Evolutionary conservation across 768 basidiomycete genomes (phyloP).

Genomic region (Cystobasidium tubakii): DNA sequence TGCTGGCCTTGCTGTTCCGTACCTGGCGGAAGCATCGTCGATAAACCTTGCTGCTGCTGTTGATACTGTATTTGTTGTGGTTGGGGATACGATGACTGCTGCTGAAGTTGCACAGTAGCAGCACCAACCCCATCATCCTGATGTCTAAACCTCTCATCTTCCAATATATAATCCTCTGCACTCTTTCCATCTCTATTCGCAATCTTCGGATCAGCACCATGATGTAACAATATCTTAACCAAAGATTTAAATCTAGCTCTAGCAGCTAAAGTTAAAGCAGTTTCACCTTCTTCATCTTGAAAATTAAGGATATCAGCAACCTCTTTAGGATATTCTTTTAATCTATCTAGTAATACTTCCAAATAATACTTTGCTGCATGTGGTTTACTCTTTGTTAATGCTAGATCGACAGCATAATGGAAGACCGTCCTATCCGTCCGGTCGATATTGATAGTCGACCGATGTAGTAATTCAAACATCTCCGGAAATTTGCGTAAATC

Average conservation of each 20-base stretch:
- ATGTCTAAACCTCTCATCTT: slow-evolving; percentile 80
- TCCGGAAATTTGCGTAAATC: slow-evolving; percentile 98
- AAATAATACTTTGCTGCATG: slow-evolving; percentile 98
- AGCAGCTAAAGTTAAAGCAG: slow-evolving; percentile 91
- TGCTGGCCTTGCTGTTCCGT: slow-evolving; percentile 15
- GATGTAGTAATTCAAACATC: slow-evolving; percentile 88
- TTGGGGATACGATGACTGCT: background rate
- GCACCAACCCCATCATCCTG: too few relatives aligned
- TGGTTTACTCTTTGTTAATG: slow-evolving; percentile 93
- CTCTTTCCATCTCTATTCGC: slow-evolving; percentile 90
- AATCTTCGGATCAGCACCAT: slow-evolving; percentile 92
- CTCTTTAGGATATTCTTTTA: slow-evolving; percentile 90
- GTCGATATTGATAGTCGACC: slow-evolving; percentile 98
- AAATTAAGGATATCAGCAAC: slow-evolving; percentile 97
- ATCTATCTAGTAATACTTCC: slow-evolving; percentile 82
- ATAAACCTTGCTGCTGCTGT: background rate
- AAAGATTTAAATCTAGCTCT: slow-evolving; percentile 90
- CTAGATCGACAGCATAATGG: slow-evolving; percentile 95
- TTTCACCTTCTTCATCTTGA: slow-evolving; percentile 98
- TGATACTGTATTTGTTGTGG: background rate
- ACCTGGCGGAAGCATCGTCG: background rate
- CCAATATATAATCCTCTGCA: slow-evolving; percentile 96
- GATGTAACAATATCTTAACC: slow-evolving; percentile 89
- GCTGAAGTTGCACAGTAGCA: background rate
- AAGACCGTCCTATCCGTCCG: slow-evolving; percentile 95